Evolutionary conservation across 352 stramenopile species (phyloP).

Genomic region (Phytopythium vexans): DNA sequence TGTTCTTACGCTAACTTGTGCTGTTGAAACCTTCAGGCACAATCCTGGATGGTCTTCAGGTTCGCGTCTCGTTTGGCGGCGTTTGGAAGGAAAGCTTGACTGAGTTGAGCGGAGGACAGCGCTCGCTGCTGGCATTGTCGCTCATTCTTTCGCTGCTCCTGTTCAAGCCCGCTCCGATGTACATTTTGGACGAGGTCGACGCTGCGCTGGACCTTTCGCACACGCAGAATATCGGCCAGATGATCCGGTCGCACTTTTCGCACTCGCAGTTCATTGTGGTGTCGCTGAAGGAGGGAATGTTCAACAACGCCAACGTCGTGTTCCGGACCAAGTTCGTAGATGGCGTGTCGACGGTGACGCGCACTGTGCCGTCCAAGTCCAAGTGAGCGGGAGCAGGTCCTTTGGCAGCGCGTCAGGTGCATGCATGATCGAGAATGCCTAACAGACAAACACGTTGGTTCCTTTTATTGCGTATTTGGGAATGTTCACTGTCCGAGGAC

Average conservation of each 20-base stretch:
- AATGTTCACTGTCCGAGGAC: too few species aligned
- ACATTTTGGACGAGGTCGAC: slow-evolving; percentile 99
- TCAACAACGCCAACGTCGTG: slow-evolving; percentile 99
- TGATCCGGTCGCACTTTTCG: slow-evolving; percentile 99
- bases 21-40: slow-evolving; percentile 38
- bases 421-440: neutral
- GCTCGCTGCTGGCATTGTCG: slow-evolving; percentile 98
- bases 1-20: slow-evolving; percentile 6
- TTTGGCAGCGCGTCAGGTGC: neutral
- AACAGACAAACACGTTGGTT: slow-evolving; percentile 1
- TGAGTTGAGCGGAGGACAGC: slow-evolving; percentile 98
- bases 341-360: slow-evolving; percentile 97
- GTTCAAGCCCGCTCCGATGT: slow-evolving; percentile 99
- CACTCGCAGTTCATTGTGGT: slow-evolving; percentile 99
- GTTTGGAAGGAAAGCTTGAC: slow-evolving; percentile 99
- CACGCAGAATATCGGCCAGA: slow-evolving; percentile 99
- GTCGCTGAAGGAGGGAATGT: slow-evolving; percentile 99
- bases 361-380: slow-evolving; percentile 83
- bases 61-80: slow-evolving; percentile 98
- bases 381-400: slow-evolving; percentile 19
- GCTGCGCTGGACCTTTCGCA: slow-evolving; percentile 98
- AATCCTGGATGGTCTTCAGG: slow-evolving; percentile 94
- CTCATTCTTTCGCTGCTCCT: slow-evolving; percentile 98
- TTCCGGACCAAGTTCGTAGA: slow-evolving; percentile 99
- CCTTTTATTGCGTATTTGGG: neutral